Percentiles rank a stretch among this genome's conserved stretches.
phyloP scores from a whole-genome alignment of 1,284 basidiomycete species.

The Pulveroboletus sp. region DNA sequence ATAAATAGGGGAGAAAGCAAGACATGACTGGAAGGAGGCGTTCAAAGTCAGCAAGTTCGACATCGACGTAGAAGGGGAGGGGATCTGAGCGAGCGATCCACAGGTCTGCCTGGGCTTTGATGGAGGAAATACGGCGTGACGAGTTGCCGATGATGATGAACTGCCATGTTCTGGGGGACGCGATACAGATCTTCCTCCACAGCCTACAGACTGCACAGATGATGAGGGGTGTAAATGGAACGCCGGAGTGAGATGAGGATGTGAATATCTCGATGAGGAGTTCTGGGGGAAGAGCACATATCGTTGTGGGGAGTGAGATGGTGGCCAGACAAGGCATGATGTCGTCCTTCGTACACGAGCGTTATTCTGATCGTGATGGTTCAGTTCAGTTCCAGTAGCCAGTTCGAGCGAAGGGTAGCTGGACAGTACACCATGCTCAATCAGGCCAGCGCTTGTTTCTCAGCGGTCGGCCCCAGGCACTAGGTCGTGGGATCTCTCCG shows the following conservation, averaged over 20 bases:
- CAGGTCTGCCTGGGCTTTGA: constrained; percentile 44
- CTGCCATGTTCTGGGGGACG: constrained; percentile 59
- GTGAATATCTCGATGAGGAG: constrained; percentile 61
- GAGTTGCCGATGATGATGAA: constrained; percentile 46
- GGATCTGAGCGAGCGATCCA: constrained; percentile 53
- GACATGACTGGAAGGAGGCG: constrained; percentile 58
- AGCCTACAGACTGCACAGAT: constrained; percentile 50
- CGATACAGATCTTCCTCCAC: constrained; percentile 50
- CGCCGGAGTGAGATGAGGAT: constrained; percentile 37
- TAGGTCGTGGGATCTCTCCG: no score
- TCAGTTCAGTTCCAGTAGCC: not conserved
- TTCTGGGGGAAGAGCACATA: constrained; percentile 49
- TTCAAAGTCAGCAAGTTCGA: constrained; percentile 48
- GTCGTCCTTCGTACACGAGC: not conserved
- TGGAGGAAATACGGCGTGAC: constrained; percentile 32
- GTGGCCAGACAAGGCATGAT: not conserved
- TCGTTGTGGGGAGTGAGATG: constrained; percentile 10
- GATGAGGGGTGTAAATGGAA: constrained; percentile 43
- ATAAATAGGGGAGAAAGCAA: constrained; percentile 49
- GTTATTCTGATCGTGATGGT: not conserved
- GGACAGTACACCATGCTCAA: no score
- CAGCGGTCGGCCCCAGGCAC: no score
- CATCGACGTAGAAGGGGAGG: constrained; percentile 50
- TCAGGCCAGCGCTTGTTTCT: no score
- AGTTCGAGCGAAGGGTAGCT: not conserved